Evolutionary conservation across 2,329 filamentous ascomycete species (phyloP).

Genomic region (Colletotrichum tamarilloi): DNA sequence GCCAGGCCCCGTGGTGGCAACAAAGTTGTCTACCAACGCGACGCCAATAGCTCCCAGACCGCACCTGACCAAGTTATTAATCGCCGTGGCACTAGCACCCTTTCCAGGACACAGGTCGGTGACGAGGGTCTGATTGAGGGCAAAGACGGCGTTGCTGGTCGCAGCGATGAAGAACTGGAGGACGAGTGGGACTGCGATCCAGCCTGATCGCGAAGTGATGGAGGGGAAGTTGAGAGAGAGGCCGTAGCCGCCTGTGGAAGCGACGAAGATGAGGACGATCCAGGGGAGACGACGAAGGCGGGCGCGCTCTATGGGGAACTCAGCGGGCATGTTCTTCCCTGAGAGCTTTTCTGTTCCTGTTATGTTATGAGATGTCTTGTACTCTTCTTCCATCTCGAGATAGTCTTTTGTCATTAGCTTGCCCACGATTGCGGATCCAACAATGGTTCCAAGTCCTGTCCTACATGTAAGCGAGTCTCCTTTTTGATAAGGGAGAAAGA

Average conservation of each 20-base stretch:
- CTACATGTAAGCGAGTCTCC: neutral
- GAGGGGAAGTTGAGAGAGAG: constrained; percentile 41
- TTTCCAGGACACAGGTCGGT: constrained; percentile 45
- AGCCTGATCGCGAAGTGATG: constrained; percentile 35
- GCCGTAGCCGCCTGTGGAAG: constrained; percentile 52
- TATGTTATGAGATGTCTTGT: constrained; percentile 24
- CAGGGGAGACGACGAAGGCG: constrained; percentile 53
- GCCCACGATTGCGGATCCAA: constrained; percentile 53
- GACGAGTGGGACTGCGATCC: constrained; percentile 41
- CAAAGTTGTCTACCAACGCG: constrained; percentile 2
- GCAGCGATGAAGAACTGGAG: constrained; percentile 49
- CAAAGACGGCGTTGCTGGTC: constrained; percentile 50
- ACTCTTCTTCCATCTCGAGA: constrained; percentile 37
- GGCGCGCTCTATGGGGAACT: constrained; percentile 56
- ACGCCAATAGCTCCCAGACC: constrained; percentile 18
- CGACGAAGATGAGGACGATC: constrained; percentile 42
- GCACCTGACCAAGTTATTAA: constrained; percentile 44
- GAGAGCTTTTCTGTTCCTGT: constrained; percentile 41
- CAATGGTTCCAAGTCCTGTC: constrained; percentile 50
- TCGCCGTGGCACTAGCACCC: constrained; percentile 45
- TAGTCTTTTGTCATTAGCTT: constrained; percentile 53
- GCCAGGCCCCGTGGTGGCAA: neutral
- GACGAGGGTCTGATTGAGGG: constrained; percentile 46
- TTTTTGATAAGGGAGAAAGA: neutral
- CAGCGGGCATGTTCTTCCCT: constrained; percentile 41